phyloP scores from a whole-genome alignment of 2,329 filamentous ascomycete genomes.

The Ophiostoma quercus region DNA sequence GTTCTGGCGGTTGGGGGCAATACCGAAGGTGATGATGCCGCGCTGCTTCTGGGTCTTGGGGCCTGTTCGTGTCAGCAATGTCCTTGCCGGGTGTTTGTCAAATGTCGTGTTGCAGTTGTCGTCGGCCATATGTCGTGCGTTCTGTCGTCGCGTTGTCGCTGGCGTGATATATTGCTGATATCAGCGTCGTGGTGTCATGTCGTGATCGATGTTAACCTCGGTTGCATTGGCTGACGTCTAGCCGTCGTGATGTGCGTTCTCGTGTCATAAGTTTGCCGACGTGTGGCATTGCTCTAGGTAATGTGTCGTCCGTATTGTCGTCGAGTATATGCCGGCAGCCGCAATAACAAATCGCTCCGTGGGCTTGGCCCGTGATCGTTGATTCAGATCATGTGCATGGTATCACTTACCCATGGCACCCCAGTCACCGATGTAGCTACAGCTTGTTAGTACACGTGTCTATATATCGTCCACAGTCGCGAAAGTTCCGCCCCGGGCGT shows the following conservation, averaged over 20 bases:
- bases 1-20: constrained; percentile 84
- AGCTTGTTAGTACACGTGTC: constrained; percentile 18
- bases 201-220: neutral
- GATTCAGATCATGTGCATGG: neutral
- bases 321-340: neutral
- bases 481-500: neutral
- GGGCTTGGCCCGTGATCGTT: neutral
- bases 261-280: neutral
- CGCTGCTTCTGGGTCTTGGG: constrained; percentile 42
- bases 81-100: neutral
- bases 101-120: too few species aligned
- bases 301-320: neutral
- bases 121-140: too few species aligned
- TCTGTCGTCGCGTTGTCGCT: neutral
- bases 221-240: too few species aligned
- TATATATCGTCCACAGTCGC: neutral
- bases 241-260: too few species aligned
- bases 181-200: neutral
- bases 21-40: constrained; percentile 63
- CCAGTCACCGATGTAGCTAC: constrained; percentile 69
- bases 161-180: too few species aligned
- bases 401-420: constrained; percentile 64
- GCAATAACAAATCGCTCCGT: neutral
- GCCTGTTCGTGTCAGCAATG: constrained; percentile 19
- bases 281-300: too few species aligned